Evolutionary conservation across 345 rosid species (phyloP).

Genomic region (Hibiscus tridactylites): DNA sequence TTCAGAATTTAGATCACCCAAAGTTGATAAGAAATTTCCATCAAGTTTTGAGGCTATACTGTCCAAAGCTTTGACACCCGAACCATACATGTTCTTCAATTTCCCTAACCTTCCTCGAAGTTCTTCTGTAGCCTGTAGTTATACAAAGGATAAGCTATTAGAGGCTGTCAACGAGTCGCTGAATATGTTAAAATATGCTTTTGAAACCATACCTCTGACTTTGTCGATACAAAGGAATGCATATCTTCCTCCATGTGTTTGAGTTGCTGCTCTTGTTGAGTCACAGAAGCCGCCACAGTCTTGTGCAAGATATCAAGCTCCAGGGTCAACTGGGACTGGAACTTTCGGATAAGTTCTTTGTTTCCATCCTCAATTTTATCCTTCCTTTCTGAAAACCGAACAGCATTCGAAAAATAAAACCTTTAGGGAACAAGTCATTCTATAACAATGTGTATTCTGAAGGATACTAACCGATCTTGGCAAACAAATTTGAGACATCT

Average conservation of each 20-base stretch:
- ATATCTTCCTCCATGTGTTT: conserved; percentile 92
- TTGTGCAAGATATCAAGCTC: conserved; percentile 84
- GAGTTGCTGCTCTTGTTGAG: conserved; percentile 83
- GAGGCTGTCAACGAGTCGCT: neutral
- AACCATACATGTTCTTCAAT: conserved; percentile 57
- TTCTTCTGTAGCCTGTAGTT: conserved; percentile 72
- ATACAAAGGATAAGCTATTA: conserved; percentile 15
- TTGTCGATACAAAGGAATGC: conserved; percentile 82
- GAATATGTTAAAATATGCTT: neutral
- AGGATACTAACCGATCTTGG: conserved; percentile 63
- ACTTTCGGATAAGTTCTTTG: conserved; percentile 57
- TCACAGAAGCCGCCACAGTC: conserved; percentile 77
- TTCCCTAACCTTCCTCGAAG: conserved; percentile 64
- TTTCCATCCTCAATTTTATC: conserved; percentile 91
- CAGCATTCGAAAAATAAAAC: conserved; percentile 3
- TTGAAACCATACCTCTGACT: conserved; percentile 51
- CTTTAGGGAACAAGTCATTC: neutral
- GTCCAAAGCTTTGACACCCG: conserved; percentile 74
- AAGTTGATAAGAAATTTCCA: conserved; percentile 71
- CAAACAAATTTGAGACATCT: conserved; percentile 76
- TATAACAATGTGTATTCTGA: conserved; percentile 8
- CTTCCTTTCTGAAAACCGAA: conserved; percentile 64
- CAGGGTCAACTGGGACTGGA: conserved; percentile 74
- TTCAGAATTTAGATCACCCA: conserved; percentile 65
- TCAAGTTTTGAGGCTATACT: conserved; percentile 73